These are phyloP conservation scores for Vaccinium darrowii DNA, from an alignment of 148 eudicot species.

Conservation along the genomic window DNA sequence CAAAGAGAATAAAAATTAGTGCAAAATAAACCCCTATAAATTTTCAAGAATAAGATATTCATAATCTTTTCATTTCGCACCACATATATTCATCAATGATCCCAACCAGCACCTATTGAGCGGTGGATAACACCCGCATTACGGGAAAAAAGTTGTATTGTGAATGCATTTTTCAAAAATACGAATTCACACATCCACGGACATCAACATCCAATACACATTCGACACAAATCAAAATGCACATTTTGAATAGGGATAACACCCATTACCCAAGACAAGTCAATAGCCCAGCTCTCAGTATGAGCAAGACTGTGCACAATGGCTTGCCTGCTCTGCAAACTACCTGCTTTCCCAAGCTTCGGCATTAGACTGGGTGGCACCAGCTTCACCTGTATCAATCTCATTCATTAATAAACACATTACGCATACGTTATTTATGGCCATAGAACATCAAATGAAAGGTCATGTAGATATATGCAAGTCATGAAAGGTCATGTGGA, in stretches of 20 bases:
- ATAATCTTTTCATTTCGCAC: not conserved
- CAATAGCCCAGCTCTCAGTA: slow-evolving; percentile 97
- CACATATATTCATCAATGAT: too few relatives aligned
- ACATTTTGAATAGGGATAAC: slow-evolving; percentile 7
- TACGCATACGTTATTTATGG: not conserved
- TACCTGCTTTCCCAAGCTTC: slow-evolving; percentile 90
- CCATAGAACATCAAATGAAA: not conserved
- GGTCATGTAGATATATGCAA: not conserved
- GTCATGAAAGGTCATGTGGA: not conserved
- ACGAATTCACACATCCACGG: not conserved
- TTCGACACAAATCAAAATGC: not conserved
- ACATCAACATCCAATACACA: too few relatives aligned
- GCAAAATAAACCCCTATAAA: not conserved
- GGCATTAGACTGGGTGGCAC: slow-evolving; percentile 86
- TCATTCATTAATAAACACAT: not conserved
- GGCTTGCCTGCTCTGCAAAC: slow-evolving; percentile 90
- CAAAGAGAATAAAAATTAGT: not conserved
- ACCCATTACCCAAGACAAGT: slow-evolving; percentile 99
- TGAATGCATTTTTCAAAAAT: too few relatives aligned
- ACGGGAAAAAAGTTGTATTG: too few relatives aligned
- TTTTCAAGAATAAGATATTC: not conserved
- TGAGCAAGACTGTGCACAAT: slow-evolving; percentile 90
- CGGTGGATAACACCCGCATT: too few relatives aligned
- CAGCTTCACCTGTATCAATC: slow-evolving; percentile 61
- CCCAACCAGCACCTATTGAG: too few relatives aligned